phyloP scores from a whole-genome alignment of 345 rosid genomes.

The Brassica juncea region DNA sequence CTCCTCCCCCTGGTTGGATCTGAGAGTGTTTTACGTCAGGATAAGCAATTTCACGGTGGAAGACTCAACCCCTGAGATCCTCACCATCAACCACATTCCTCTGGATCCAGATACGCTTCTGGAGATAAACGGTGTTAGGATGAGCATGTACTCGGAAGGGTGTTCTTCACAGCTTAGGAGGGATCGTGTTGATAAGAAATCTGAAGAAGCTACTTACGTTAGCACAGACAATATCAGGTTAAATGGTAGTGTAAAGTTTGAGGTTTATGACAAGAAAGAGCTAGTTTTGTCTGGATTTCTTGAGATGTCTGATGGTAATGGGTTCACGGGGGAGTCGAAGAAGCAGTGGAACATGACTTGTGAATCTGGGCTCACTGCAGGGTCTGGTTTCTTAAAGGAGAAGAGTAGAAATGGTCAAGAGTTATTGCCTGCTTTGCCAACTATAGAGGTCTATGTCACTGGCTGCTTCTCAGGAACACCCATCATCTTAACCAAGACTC shows the following conservation, averaged over 20 bases:
- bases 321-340: slow-evolving; percentile 47
- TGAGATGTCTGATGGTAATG: slow-evolving; percentile 53
- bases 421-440: slow-evolving; percentile 46
- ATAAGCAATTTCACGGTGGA: slow-evolving; percentile 62
- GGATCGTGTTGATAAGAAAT: slow-evolving; percentile 76
- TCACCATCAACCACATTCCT: slow-evolving; percentile 72
- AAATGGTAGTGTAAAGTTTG: slow-evolving; percentile 73
- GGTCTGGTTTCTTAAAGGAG: slow-evolving; percentile 60
- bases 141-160: slow-evolving; percentile 59
- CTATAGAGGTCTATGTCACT: slow-evolving; percentile 80
- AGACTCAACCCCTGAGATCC: slow-evolving; percentile 63
- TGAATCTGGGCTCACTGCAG: slow-evolving; percentile 47
- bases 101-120: slow-evolving; percentile 64
- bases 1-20: slow-evolving; percentile 68
- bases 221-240: slow-evolving; percentile 78
- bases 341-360: slow-evolving; percentile 77
- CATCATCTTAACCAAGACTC: slow-evolving; percentile 71
- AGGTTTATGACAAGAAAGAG: slow-evolving; percentile 60
- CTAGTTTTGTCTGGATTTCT: slow-evolving; percentile 69
- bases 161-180: slow-evolving; percentile 65
- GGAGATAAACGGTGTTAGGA: slow-evolving; percentile 74
- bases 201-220: slow-evolving; percentile 75
- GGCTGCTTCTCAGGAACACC: slow-evolving; percentile 80
- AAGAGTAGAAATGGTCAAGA: slow-evolving; percentile 51
- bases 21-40: slow-evolving; percentile 88